Evolutionary conservation across 768 basidiomycete species (phyloP).

Genomic region (Leccinum truebloodii): DNA sequence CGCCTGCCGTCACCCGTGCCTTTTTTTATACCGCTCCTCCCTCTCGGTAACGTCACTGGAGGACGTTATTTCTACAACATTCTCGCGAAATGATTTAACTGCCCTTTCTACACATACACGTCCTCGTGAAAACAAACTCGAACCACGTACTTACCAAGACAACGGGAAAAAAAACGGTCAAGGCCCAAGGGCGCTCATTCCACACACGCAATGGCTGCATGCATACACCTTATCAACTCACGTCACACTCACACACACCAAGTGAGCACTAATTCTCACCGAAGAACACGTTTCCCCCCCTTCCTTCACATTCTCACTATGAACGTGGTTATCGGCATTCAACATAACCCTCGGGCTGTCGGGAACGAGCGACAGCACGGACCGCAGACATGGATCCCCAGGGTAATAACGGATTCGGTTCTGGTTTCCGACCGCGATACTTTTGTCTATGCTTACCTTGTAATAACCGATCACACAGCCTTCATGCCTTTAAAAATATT

Average conservation of each 20-base stretch:
- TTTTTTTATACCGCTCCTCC: not conserved
- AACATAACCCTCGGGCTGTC: not conserved
- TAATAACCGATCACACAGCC: not conserved
- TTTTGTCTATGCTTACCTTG: not conserved
- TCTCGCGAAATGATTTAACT: not conserved
- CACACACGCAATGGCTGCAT: not conserved
- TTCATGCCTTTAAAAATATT: not conserved
- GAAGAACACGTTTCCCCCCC: not conserved
- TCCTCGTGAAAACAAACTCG: not conserved
- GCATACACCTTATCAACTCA: not conserved
- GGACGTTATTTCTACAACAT: not conserved
- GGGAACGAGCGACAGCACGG: not conserved
- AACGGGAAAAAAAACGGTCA: not conserved
- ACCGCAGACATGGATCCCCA: not conserved
- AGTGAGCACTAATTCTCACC: not conserved
- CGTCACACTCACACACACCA: not conserved
- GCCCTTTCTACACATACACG: not conserved
- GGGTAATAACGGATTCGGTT: not conserved
- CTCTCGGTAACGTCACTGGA: not conserved
- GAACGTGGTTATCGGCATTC: not conserved
- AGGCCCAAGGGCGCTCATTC: not conserved
- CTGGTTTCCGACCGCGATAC: not conserved
- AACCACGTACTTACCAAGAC: not conserved
- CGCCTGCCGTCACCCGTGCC: not conserved
- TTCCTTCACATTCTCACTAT: not conserved